Evolutionary conservation across 2,329 filamentous ascomycete species (phyloP).

Genomic region (Fusarium sambucinum): DNA sequence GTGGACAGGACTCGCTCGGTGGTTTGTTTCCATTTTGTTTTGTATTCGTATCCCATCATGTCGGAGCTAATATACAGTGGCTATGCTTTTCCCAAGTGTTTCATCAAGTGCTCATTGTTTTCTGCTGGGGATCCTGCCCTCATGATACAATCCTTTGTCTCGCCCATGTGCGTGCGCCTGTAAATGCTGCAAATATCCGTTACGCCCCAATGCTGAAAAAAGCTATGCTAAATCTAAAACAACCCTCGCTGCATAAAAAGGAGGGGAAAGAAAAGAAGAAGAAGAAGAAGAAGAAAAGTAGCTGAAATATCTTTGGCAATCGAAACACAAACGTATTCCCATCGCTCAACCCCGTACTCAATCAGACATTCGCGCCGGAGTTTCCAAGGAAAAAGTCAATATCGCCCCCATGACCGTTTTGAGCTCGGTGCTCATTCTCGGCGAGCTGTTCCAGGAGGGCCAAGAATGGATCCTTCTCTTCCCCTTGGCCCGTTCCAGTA

Average conservation of each 20-base stretch:
- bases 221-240: slow-evolving; percentile 5
- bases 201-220: slow-evolving; percentile 16
- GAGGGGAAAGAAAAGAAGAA: not conserved
- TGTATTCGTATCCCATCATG: slow-evolving; percentile 3
- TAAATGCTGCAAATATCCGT: slow-evolving; percentile 39
- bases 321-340: not conserved
- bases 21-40: slow-evolving; percentile 10
- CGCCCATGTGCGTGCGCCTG: slow-evolving; percentile 26
- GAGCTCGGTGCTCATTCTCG: slow-evolving; percentile 76
- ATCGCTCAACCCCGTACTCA: slow-evolving; percentile 9
- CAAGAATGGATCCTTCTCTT: slow-evolving; percentile 85
- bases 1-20: not conserved
- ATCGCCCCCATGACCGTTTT: slow-evolving; percentile 76
- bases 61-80: slow-evolving; percentile 33
- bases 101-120: slow-evolving; percentile 26
- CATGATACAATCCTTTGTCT: slow-evolving; percentile 24
- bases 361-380: slow-evolving; percentile 34
- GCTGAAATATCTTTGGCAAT: not conserved
- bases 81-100: slow-evolving; percentile 26
- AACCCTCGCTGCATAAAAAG: slow-evolving; percentile 1
- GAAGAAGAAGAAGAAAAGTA: not conserved
- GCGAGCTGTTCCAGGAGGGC: slow-evolving; percentile 84
- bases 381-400: slow-evolving; percentile 78
- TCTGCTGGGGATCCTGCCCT: slow-evolving; percentile 33
- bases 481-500: slow-evolving; percentile 61